phyloP scores from a whole-genome alignment of 2,329 filamentous ascomycete genomes.

The Pestalotiopsis fici region DNA sequence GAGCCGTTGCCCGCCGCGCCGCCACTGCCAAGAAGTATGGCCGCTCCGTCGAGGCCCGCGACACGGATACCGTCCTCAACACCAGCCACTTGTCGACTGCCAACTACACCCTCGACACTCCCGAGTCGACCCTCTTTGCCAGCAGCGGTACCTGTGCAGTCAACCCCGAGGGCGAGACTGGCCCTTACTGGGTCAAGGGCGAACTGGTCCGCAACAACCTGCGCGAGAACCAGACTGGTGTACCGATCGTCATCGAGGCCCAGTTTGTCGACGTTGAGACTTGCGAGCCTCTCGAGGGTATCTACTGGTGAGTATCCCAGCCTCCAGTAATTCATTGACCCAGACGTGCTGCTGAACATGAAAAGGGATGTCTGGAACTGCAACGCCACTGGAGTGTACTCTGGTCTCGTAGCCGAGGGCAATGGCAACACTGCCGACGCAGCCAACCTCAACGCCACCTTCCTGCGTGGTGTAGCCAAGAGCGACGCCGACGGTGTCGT shows the following conservation, averaged over 20 bases:
- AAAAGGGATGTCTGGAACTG: conserved; percentile 47
- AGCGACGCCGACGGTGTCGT: conserved; percentile 41
- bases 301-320: conserved; percentile 31
- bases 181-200: conserved; percentile 55
- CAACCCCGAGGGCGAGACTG: conserved; percentile 52
- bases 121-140: conserved; percentile 38
- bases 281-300: conserved; percentile 49
- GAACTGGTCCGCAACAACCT: conserved; percentile 51
- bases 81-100: conserved; percentile 29
- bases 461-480: conserved; percentile 40
- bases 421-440: conserved; percentile 40
- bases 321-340: neutral
- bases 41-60: conserved; percentile 20
- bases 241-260: conserved; percentile 51
- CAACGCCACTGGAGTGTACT: conserved; percentile 49
- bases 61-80: conserved; percentile 26
- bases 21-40: neutral
- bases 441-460: conserved; percentile 42
- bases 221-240: conserved; percentile 45
- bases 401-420: conserved; percentile 37
- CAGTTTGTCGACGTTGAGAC: conserved; percentile 56
- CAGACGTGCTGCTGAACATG: neutral
- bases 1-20: neutral
- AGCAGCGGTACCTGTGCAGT: conserved; percentile 48
- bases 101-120: conserved; percentile 32